These are phyloP conservation scores for Magnolia changhungtana DNA, from an alignment of 164 flowering plant genomes.

Conservation along the genomic window DNA sequence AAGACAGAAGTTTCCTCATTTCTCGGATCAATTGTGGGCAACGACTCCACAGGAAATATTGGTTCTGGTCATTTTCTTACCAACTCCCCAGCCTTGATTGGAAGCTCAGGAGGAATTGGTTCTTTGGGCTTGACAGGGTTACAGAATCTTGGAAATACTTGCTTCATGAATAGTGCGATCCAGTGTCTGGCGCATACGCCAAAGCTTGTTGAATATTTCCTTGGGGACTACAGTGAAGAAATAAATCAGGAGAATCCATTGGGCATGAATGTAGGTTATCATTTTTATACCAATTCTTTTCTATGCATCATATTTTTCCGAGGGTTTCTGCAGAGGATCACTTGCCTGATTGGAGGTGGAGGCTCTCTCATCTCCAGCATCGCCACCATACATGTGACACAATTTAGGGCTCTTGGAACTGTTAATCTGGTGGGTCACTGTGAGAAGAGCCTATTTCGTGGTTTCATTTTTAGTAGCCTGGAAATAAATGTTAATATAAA, in stretches of 20 bases:
- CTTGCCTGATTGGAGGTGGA: not conserved
- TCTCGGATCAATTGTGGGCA: conserved; percentile 38
- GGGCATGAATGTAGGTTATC: conserved; percentile 72
- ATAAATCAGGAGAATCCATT: conserved; percentile 75
- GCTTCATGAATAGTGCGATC: conserved; percentile 91
- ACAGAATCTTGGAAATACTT: conserved; percentile 93
- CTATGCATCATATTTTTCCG: not conserved
- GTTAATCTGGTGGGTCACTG: not conserved
- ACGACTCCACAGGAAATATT: conserved; percentile 45
- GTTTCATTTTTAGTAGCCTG: not conserved
- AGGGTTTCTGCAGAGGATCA: not conserved
- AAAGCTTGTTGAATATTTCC: conserved; percentile 83
- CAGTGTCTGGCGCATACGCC: conserved; percentile 97
- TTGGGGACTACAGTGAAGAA: conserved; percentile 76
- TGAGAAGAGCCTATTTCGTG: not conserved
- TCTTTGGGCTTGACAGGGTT: conserved; percentile 87
- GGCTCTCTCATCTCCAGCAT: not conserved
- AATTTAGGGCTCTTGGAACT: not conserved
- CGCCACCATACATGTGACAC: not conserved
- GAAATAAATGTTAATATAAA: too few species aligned
- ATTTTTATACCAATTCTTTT: not conserved
- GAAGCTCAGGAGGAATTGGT: conserved; percentile 40
- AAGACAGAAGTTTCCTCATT: conserved; percentile 26
- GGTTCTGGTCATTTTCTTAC: conserved; percentile 23
- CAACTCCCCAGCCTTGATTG: conserved; percentile 24